Base-by-base conservation (phyloP, 148 eudicot genomes). In the Hydrangea macrophylla region DNA sequence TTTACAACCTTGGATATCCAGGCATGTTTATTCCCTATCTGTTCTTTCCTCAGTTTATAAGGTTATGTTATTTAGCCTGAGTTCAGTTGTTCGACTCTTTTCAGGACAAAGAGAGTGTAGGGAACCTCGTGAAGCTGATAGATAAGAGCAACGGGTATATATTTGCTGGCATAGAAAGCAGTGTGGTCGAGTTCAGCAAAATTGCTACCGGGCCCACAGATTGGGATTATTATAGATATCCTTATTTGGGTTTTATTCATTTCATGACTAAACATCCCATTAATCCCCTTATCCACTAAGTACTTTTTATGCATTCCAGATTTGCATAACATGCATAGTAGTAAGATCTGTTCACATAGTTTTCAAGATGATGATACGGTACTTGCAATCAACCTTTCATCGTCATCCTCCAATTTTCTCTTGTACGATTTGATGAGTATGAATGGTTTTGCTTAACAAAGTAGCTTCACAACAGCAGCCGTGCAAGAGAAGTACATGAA, bases 201-300 rank as follows among this genome's bases (percentile, higher is more conserved):
- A 58, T 94, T 63, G 98, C 98, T 69, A 88, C 86, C 62, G 89
- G 89, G 51, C 88, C 81, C 9, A 61, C 75, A 59, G 97, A 94
- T 68, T 94, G 92, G 92, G 98, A 94, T 70, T 90, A 94, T 64
- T 86, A 88, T 73, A 82, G 96, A 94, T 90, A 90, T 94, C 97
- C 97, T 93, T 93, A 45, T 40, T 50, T 22, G 1, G 0, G 13
- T 66, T 32, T 20, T 18, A 27, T 26, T 60, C 39, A 17, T 23
- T 57, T 23, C 27, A 24, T 31, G 60, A 26, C n/a, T 42, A 20
- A 23, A 58, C 9, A 40, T 69, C 59, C 20, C 27, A 1, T 22
- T 55, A 36, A 50, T 31, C 11, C 42, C 42, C 23, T 40, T 27
- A 30, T 26, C 56, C 27, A 45, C 20, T 2, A 32, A 33, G n/a